Evolutionary conservation across 2,329 filamentous ascomycete species (phyloP), one percentile per base, ranked within the genome.

Genomic region (Helotiales sp.): DNA sequence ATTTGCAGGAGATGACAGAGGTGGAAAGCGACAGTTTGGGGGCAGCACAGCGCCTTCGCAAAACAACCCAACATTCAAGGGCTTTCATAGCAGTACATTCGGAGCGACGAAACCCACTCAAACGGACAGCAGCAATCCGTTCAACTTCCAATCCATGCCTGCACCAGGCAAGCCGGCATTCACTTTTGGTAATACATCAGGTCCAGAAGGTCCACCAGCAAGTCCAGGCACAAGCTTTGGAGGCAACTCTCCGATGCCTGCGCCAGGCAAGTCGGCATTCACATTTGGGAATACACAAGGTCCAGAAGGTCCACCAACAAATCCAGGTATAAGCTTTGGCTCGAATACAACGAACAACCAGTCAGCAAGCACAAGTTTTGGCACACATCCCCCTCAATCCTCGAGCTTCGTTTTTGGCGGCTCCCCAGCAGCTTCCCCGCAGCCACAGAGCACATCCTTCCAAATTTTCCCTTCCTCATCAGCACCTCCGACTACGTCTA

Each of bases 1-100:
- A 12, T 63, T 54, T 30, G 30, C 51, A 27, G 60, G 58, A 48
- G 62, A 67, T 29, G 54, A 67, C 24, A 62, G 64, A 31, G 59
- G 51, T 24, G 33, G 54, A 17, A 68, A 65, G 54, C 67, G 59
- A 59, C 56, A 56, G 33, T 66, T 64, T 62, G 61, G 63, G 24
- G 42, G 57, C 31, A 29, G 33, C 3, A 25, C 57, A 17, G 55
- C 57, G 7, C 52, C 47, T 10, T 53, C 44, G 30, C 48, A 34
- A 38, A 53, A 19, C 25, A 44, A 55, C 13, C 31, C 53, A 29
- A 29, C 33, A 17, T 30, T 38, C 13, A 33, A 49, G 22, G 17
- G 7, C 24, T 53, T 57, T 29, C 7, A 44, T 31, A 30, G 10
- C 24, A 60, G 51, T 44, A 3, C 52, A 27, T 65, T 65, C 53